Evolutionary conservation across 345 rosid genomes (phyloP).

Genomic region (Acer negundo): DNA sequence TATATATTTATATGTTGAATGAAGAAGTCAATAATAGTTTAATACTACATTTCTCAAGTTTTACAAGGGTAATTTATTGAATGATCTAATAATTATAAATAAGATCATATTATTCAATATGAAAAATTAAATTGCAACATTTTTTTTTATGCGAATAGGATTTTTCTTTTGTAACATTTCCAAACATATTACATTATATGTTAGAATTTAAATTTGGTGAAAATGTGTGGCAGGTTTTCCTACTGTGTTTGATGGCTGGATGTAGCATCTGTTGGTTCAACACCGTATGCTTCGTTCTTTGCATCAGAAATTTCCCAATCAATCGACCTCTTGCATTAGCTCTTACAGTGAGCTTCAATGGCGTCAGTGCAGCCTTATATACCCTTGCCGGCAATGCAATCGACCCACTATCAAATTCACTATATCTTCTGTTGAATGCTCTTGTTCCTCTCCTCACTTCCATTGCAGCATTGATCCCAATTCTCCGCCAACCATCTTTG

Average conservation of each 20-base stretch:
- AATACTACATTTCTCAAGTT: too few species aligned
- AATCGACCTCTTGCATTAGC: slow-evolving; percentile 82
- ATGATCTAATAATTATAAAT: too few species aligned
- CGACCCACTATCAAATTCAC: slow-evolving; percentile 44
- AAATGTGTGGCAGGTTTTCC: slow-evolving; percentile 59
- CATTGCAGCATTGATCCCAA: slow-evolving; percentile 62
- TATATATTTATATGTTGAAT: too few species aligned
- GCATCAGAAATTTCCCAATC: slow-evolving; percentile 79
- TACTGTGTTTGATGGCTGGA: slow-evolving; percentile 83
- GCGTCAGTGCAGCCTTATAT: slow-evolving; percentile 89
- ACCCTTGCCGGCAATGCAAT: slow-evolving; percentile 75
- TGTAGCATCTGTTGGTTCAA: slow-evolving; percentile 97
- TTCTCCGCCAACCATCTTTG: slow-evolving; percentile 81
- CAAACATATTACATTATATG: too few species aligned
- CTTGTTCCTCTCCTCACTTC: slow-evolving; percentile 66
- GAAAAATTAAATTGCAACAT: too few species aligned
- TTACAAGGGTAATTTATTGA: too few species aligned
- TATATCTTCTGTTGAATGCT: slow-evolving; percentile 83
- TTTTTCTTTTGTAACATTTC: slow-evolving; percentile 20
- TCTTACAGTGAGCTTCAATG: slow-evolving; percentile 91
- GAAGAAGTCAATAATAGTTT: too few species aligned
- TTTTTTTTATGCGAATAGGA: slow-evolving; percentile 31
- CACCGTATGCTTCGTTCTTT: slow-evolving; percentile 91
- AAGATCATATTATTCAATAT: too few species aligned
- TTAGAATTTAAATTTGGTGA: too few species aligned